Base-by-base conservation (phyloP, 2,329 filamentous ascomycete species). In the Trichophyton rubrum region DNA sequence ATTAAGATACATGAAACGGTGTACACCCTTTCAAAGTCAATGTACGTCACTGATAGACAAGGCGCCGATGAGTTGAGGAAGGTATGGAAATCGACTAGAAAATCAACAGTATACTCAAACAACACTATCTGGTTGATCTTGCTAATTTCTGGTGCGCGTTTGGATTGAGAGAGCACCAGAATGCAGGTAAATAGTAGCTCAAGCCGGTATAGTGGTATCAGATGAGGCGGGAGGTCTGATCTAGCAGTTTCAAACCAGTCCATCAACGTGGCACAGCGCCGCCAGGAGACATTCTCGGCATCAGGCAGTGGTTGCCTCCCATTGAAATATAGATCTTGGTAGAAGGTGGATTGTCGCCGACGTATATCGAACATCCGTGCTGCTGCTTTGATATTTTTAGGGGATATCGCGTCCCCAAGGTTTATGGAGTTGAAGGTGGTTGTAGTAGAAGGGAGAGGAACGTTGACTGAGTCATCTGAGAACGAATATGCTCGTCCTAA, bases 171-270 rank as follows among this genome's bases (percentile, higher is more conserved):
- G 6, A 96, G 81, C 61, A 92, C 88, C 71, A 96, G 90, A 24
- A 96, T 87, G 67, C 90, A 93, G 69, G 89, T 95, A 75, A 96
- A 97, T 55, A 92, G 82, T 47, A 95, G 75, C 70, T 99, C 93
- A 15, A 96, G 82, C 64, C 93, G 87, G 68, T 96, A 95, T 65
- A 91, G 83, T 56, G 87, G 82, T 43, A 85, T 82, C 64, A 91
- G 85, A 27, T 82, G 80, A 0, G 80, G 76, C 0, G 87, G 81
- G 0, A 88, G 80, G 1, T 80, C 81, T 41, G 79, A 75, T 0
- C 90, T 88, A 11, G 95, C 81, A n/a, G 82, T 82, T 40, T 90
- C 83, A 62, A 85, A 86, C 92, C 92, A 97, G 30, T 74, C 68
- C 85, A 82, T 59, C 81, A 84, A 86, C 89, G 90, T 70, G 38